Evolutionary conservation across 1,284 basidiomycete species (phyloP), one percentile per base, ranked within the genome.

Genomic region (Ceratobasidium sp.): DNA sequence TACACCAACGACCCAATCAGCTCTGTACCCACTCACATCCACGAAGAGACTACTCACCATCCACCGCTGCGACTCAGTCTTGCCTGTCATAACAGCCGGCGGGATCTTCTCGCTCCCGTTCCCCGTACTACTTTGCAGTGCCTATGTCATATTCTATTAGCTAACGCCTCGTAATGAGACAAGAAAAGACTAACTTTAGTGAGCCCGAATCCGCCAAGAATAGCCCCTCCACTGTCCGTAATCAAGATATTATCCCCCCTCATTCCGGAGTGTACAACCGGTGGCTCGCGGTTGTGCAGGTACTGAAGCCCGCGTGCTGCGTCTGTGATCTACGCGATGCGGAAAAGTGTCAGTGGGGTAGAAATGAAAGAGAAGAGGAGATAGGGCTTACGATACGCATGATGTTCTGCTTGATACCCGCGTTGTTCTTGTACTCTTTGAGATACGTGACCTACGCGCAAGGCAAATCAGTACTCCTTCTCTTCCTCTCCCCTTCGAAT

Each of bases 221-320:
- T 32, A 2, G 38, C 66, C 32, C 66, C 54, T 46, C 66, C 66
- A 30, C 52, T 57, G 41, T 69, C 66, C 11, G 38, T 57, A 21
- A 69, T 69, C 26, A 69, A 23, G 23, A 69, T 69, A 23, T 69
- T 69, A 11, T 69, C 41, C 1, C 66, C 66, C 18, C 52, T 16
- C 50, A 69, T 57, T 21, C 66, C 66, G 16, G 66, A 69, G 28
- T 69, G 66, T 7, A 69, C 66, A 6, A 57, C 52, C 3, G 66
- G 54, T 7, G 66, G 66, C 11, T 58, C 14, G n/a, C 66, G 38
- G 43, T 69, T 46, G 26, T 69, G 66, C 6, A 69, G 54, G 32
- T 69, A 71, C n/a, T 71, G 54, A 4, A 71, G 46, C 8, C 67
- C 67, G 7, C 35, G 16, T 6, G 67, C 67, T 11, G 67, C 67